phyloP scores from a whole-genome alignment of 371 early-diverging fungal species.

The Mucor indicus region DNA sequence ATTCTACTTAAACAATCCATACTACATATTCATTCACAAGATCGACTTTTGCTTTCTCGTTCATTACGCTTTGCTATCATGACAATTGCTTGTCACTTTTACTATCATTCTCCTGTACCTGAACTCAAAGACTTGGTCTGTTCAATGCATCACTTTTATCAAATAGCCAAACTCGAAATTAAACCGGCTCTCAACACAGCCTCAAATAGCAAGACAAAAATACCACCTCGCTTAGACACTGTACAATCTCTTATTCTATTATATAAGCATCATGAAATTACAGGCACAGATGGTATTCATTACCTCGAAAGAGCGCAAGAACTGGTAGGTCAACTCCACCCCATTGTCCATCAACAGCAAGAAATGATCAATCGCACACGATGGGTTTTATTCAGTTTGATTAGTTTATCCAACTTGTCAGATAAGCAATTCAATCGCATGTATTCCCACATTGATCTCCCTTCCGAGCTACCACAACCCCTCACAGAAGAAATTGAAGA shows the following conservation, averaged over 20 bases:
- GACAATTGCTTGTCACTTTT: constrained; percentile 11
- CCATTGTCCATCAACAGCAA: constrained; percentile 5
- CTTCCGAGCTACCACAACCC: constrained; percentile 14
- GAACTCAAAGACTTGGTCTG: background rate
- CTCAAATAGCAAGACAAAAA: no score
- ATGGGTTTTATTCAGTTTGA: constrained; percentile 17
- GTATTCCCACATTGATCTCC: constrained; percentile 9
- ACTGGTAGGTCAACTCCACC: constrained; percentile 8
- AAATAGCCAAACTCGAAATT: no score
- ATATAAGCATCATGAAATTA: no score
- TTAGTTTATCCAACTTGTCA: constrained; percentile 13
- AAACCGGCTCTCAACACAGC: no score
- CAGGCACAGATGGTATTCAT: constrained; percentile 4
- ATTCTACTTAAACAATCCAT: constrained; percentile 33
- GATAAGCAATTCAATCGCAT: constrained; percentile 3
- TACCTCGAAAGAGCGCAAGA: constrained; percentile 12
- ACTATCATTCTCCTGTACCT: no score
- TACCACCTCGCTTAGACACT: no score
- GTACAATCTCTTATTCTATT: constrained; percentile 22
- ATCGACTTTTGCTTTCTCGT: constrained; percentile 7
- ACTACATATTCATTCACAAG: constrained; percentile 12
- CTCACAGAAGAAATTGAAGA: constrained; percentile 5
- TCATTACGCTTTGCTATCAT: constrained; percentile 15
- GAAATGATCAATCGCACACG: constrained; percentile 16
- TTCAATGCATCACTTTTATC: no score